phyloP scores from a whole-genome alignment of 768 basidiomycete genomes.

The Pleurotus eryngii region DNA sequence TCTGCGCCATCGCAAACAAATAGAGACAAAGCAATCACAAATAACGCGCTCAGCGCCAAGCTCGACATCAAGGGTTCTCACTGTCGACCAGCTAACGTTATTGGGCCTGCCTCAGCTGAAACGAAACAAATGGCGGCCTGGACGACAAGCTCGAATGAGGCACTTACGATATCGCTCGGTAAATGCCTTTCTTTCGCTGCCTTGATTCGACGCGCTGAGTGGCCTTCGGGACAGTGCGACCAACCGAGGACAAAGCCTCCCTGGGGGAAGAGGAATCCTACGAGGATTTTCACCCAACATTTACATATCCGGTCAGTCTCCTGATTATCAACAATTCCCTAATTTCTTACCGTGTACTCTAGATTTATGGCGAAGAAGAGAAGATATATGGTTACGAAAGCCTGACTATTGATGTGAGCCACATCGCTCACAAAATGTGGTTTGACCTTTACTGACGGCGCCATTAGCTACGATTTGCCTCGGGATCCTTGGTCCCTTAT shows the following conservation, averaged over 20 bases:
- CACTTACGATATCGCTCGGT: conserved; percentile 76
- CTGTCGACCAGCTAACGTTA: conserved; percentile 1
- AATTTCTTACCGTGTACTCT: neutral
- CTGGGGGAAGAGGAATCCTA: conserved; percentile 57
- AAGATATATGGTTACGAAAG: conserved; percentile 93
- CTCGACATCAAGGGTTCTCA: conserved; percentile 3
- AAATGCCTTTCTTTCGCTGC: conserved; percentile 14
- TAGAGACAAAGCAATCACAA: neutral
- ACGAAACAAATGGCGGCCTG: conserved; percentile 51
- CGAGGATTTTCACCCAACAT: conserved; percentile 75
- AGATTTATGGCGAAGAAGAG: conserved; percentile 97
- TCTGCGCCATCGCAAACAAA: neutral
- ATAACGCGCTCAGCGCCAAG: conserved; percentile 9
- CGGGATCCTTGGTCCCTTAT: conserved; percentile 79
- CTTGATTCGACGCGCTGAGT: neutral
- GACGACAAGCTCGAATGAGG: conserved; percentile 79
- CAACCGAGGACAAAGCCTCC: conserved; percentile 58
- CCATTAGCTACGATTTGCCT: conserved; percentile 75
- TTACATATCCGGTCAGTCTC: conserved; percentile 87
- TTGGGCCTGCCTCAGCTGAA: neutral
- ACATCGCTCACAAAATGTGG: neutral
- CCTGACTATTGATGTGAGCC: conserved; percentile 75
- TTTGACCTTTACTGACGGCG: neutral
- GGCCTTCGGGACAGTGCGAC: conserved; percentile 51
- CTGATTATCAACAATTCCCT: neutral